A percentile compares a stretch with the other conserved stretches of the same genome.
phyloP scores from a whole-genome alignment of 2,329 filamentous ascomycete species.

The Cercospora janseana region DNA sequence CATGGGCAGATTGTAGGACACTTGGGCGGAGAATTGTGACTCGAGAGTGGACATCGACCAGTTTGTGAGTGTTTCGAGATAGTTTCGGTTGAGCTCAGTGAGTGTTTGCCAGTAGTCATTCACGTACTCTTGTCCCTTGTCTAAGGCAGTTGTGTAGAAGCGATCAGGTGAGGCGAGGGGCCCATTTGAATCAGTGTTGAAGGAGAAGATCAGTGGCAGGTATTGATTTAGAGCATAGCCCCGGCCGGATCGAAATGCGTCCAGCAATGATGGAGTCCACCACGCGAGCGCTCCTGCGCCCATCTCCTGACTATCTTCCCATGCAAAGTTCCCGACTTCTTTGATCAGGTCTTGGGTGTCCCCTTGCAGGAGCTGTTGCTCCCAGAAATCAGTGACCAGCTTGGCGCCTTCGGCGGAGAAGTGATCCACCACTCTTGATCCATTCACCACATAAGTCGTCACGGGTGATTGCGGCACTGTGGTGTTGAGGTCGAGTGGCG shows the following conservation, averaged over 20 bases:
- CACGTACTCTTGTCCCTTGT: conserved; percentile 27
- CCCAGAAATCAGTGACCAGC: conserved; percentile 37
- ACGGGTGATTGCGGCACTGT: conserved; percentile 27
- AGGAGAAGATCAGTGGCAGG: conserved; percentile 34
- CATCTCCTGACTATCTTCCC: conserved; percentile 40
- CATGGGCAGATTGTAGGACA: conserved; percentile 39
- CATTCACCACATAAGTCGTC: conserved; percentile 34
- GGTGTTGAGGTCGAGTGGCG: conserved; percentile 29
- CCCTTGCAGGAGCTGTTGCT: conserved; percentile 34
- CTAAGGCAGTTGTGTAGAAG: conserved; percentile 29
- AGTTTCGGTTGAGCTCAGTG: conserved; percentile 35
- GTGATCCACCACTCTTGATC: conserved; percentile 39
- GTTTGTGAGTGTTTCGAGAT: conserved; percentile 31
- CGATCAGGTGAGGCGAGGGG: conserved; percentile 27
- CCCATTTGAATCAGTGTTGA: conserved; percentile 26
- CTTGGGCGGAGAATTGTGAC: conserved; percentile 35
- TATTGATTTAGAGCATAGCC: conserved; percentile 37
- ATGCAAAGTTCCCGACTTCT: conserved; percentile 38
- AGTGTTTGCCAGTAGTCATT: conserved; percentile 36
- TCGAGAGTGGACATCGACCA: conserved; percentile 33
- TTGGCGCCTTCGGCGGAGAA: conserved; percentile 35
- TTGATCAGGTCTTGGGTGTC: conserved; percentile 25
- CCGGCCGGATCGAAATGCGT: conserved; percentile 27
- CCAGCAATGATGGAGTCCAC: conserved; percentile 32
- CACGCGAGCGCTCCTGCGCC: conserved; percentile 27